Evolutionary conservation across 441 rosid species (phyloP).

Genomic region (Populus trichocarpa): DNA sequence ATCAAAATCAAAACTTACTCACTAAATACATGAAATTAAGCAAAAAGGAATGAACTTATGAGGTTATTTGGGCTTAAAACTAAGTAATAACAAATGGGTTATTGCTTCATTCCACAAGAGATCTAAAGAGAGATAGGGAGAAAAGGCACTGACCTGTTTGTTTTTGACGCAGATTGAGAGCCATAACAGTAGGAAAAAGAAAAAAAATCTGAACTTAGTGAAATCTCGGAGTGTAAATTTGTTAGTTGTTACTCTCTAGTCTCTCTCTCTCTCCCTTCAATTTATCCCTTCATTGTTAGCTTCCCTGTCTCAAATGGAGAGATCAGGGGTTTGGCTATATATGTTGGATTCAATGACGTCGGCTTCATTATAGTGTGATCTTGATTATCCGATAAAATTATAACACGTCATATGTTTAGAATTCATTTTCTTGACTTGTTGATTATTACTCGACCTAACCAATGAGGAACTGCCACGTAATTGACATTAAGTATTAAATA

Average conservation of each 20-base stretch:
- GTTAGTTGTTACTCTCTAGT: neutral
- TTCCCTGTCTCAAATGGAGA: neutral
- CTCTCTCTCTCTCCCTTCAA: neutral
- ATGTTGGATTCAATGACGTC: neutral
- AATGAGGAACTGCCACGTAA: neutral
- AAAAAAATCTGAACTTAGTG: neutral
- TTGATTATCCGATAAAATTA: neutral
- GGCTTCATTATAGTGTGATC: neutral
- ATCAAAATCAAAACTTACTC: neutral
- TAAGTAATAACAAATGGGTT: neutral
- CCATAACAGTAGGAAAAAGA: slow-evolving; percentile 37
- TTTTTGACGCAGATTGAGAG: slow-evolving; percentile 91
- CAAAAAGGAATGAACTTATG: neutral
- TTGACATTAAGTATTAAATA: neutral
- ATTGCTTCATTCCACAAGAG: neutral
- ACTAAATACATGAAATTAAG: neutral
- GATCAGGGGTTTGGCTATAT: neutral
- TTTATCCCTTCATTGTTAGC: neutral
- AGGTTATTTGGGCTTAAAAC: neutral
- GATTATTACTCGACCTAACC: neutral
- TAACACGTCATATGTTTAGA: neutral
- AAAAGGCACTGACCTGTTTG: slow-evolving; percentile 54
- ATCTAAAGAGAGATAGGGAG: slow-evolving; percentile 5
- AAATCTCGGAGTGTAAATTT: neutral
- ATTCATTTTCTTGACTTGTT: neutral